Conservation (phyloP, 805 yeast genomes). For the Pichia exigua region DNA sequence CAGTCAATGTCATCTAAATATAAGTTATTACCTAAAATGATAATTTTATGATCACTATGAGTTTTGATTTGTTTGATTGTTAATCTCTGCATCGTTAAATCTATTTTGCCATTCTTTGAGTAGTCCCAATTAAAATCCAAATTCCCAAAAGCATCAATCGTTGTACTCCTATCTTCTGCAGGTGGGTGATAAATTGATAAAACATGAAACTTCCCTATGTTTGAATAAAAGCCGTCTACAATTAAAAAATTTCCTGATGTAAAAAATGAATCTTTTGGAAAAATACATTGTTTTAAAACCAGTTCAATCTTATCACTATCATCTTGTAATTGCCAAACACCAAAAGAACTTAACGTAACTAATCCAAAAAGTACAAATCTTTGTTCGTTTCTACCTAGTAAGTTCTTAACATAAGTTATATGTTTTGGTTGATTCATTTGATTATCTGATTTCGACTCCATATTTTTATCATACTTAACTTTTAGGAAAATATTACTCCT, state of each 20-base stretch:
- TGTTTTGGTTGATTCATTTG: conserved; percentile 16
- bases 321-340: conserved; percentile 75
- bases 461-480: conserved; percentile 5
- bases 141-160: conserved; percentile 69
- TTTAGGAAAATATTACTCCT: conserved; percentile 47
- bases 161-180: conserved; percentile 61
- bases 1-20: conserved; percentile 52
- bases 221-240: conserved; percentile 78
- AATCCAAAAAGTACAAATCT: conserved; percentile 75
- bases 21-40: conserved; percentile 71
- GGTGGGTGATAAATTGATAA: conserved; percentile 81
- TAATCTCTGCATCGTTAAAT: conserved; percentile 44
- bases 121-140: conserved; percentile 47
- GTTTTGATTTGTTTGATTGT: conserved; percentile 42
- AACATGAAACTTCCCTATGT: conserved; percentile 64
- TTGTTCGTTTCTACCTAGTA: conserved; percentile 77
- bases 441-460: not conserved
- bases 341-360: conserved; percentile 52
- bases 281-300: conserved; percentile 53
- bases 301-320: conserved; percentile 66
- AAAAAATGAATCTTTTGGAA: conserved; percentile 58
- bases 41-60: conserved; percentile 48
- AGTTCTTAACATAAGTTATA: conserved; percentile 71
- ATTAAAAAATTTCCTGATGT: conserved; percentile 71
- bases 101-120: conserved; percentile 42